Evolutionary conservation across 2,329 filamentous ascomycete genomes (phyloP), one percentile per base, ranked within the genome.

Genomic region (Fusarium sp.): DNA sequence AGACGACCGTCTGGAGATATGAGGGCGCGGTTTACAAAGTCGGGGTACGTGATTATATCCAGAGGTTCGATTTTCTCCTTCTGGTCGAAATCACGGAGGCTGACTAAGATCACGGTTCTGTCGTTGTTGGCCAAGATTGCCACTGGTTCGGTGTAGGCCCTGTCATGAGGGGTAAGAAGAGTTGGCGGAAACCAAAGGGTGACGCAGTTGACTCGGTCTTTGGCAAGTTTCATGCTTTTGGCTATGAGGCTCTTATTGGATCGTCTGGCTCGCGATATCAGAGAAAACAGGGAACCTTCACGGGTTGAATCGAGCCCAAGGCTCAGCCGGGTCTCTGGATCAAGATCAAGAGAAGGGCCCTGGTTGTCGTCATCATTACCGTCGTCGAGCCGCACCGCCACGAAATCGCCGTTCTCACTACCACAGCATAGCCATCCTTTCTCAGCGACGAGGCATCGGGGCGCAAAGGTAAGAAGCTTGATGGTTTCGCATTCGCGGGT

Each of bases 1-100:
- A 96, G 84, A 22, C 88, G 89, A 1, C 95, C 96, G 80, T 98
- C 93, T 0, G 96, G 96, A 8, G 96, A 98, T 61, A 99, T 92
- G n/a, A 95, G 90, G 36, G 95, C 94, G 79, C 97, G 94, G 78
- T 99, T 99, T 85, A 98, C 96, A 73, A 92, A 93, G 79, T 96
- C 93, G 6, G 93, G 92, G 73, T 97, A 92, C 5, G 89, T 87
- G 62, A 98, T 85, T 49, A 91, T 88, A 63, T 93, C 91, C 24
- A 97, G 83, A 38, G 92, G 86, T 68, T 93, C 87, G 16, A 82
- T 81, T 56, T 81, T 81, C 17, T 84, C 81, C 51, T 80, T 80
- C 36, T 77, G 77, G 5, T 84, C 82, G 60, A 91, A 89, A 61
- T 92, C 89, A 31, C 89, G 86, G 22, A 98, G 85, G 57, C 92